Evolutionary conservation across 805 yeast species (phyloP).

Genomic region (Schizosaccharomyces japonicus): DNA sequence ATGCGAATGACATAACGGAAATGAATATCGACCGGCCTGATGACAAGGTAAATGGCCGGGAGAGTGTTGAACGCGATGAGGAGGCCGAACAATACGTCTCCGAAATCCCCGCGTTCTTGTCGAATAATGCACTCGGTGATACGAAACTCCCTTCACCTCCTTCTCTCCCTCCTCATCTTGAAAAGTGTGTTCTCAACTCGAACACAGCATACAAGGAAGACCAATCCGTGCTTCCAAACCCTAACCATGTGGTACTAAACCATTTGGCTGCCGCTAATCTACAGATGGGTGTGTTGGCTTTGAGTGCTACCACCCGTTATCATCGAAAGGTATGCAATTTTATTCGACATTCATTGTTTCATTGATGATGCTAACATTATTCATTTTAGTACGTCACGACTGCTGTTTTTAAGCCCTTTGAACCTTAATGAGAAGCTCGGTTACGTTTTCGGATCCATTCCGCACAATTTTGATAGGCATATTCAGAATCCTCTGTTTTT

Average conservation of each 20-base stretch:
- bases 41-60: slow-evolving; percentile 5
- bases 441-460: neutral
- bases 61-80: slow-evolving; percentile 8
- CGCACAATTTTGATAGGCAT: no score
- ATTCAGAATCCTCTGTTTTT: no score
- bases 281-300: slow-evolving; percentile 80
- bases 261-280: slow-evolving; percentile 90
- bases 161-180: slow-evolving; percentile 87
- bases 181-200: slow-evolving; percentile 62
- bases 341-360: neutral
- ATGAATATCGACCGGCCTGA: slow-evolving; percentile 1
- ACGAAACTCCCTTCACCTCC: slow-evolving; percentile 40
- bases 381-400: neutral
- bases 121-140: neutral
- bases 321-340: slow-evolving; percentile 27
- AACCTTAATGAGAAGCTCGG: neutral
- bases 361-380: neutral
- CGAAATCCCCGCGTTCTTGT: slow-evolving; percentile 21
- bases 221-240: slow-evolving; percentile 73
- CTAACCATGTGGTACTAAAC: slow-evolving; percentile 81
- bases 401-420: neutral
- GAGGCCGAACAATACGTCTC: slow-evolving; percentile 15
- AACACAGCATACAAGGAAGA: slow-evolving; percentile 50
- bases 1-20: slow-evolving; percentile 12
- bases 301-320: slow-evolving; percentile 74